Conservation (phyloP, 1,284 basidiomycete species). For the Anthracocystis setariae region DNA sequence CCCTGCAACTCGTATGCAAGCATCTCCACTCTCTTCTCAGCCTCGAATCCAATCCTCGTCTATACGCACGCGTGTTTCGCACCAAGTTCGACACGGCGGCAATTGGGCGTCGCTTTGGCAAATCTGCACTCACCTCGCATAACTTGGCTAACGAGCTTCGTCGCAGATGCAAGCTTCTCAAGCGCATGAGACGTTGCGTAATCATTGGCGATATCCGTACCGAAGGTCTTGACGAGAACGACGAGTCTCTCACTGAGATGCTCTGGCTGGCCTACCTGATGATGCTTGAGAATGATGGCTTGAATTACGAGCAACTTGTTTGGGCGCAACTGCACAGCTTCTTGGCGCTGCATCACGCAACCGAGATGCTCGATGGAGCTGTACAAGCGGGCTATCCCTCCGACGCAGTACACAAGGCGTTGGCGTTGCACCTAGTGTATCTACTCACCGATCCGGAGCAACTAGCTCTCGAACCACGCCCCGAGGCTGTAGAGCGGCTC, state of each 20-base stretch:
- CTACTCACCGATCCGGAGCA: conserved; percentile 67
- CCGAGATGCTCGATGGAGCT: conserved; percentile 66
- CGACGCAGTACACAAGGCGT: conserved; percentile 67
- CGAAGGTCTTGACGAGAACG: conserved; percentile 7
- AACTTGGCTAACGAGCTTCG: conserved; percentile 53
- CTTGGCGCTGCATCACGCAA: conserved; percentile 58
- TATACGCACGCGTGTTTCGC: conserved; percentile 61
- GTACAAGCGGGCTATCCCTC: conserved; percentile 68
- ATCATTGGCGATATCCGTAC: conserved; percentile 2
- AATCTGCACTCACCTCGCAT: conserved; percentile 31
- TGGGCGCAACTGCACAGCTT: conserved; percentile 56
- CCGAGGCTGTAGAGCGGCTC: conserved; percentile 71
- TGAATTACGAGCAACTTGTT: conserved; percentile 49
- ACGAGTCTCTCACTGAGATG: conserved; percentile 49
- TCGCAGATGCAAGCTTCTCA: conserved; percentile 50
- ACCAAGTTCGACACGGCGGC: conserved; percentile 60
- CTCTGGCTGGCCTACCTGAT: conserved; percentile 62
- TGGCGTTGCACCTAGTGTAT: conserved; percentile 70
- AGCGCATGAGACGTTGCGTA: conserved; percentile 50
- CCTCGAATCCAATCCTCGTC: conserved; percentile 44
- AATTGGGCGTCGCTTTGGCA: conserved; percentile 53
- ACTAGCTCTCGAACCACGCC: conserved; percentile 63
- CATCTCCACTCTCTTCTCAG: conserved; percentile 49
- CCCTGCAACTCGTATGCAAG: conserved; percentile 51
- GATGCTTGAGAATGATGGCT: conserved; percentile 61